A percentile compares a stretch with the other conserved stretches of the same genome.
Evolutionary conservation across 2,329 filamentous ascomycete species (phyloP).

Genomic region (Penicillium thymicola): DNA sequence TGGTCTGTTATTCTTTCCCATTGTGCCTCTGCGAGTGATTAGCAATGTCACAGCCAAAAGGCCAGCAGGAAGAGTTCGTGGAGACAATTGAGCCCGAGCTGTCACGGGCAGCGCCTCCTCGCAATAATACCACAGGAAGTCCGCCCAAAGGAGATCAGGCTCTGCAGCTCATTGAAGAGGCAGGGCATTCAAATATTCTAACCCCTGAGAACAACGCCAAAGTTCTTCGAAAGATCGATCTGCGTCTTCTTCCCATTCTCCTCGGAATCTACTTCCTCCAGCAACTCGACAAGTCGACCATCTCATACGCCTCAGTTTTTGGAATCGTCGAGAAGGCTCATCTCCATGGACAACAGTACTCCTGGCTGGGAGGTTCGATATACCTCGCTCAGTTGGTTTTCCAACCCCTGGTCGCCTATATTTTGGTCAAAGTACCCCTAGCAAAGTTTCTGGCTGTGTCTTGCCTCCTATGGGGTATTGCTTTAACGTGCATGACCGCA

Average conservation of each 20-base stretch:
- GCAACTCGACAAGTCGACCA: conserved; percentile 60
- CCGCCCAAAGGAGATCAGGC: conserved; percentile 45
- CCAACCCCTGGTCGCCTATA: conserved; percentile 52
- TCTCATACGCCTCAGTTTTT: conserved; percentile 62
- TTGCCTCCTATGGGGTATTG: conserved; percentile 52
- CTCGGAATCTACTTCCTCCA: conserved; percentile 63
- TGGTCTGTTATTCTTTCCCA: background rate
- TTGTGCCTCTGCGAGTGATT: background rate
- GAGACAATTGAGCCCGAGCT: conserved; percentile 23
- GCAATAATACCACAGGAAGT: background rate
- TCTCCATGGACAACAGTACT: conserved; percentile 55
- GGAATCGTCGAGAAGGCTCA: conserved; percentile 58
- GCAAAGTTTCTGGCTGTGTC: conserved; percentile 58
- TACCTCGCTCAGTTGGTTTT: conserved; percentile 55
- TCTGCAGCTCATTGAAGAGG: conserved; percentile 48
- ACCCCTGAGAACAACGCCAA: conserved; percentile 53
- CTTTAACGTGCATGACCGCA: conserved; percentile 52
- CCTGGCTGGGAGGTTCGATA: conserved; percentile 52
- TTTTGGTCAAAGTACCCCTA: conserved; percentile 59
- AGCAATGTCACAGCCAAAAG: conserved; percentile 20
- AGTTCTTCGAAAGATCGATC: conserved; percentile 52
- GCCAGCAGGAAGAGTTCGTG: conserved; percentile 25
- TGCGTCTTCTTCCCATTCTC: conserved; percentile 53
- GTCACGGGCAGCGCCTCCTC: background rate
- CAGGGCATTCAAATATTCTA: conserved; percentile 47